phyloP scores from a whole-genome alignment of 2,329 filamentous ascomycete species.

The Alternaria conjuncta region DNA sequence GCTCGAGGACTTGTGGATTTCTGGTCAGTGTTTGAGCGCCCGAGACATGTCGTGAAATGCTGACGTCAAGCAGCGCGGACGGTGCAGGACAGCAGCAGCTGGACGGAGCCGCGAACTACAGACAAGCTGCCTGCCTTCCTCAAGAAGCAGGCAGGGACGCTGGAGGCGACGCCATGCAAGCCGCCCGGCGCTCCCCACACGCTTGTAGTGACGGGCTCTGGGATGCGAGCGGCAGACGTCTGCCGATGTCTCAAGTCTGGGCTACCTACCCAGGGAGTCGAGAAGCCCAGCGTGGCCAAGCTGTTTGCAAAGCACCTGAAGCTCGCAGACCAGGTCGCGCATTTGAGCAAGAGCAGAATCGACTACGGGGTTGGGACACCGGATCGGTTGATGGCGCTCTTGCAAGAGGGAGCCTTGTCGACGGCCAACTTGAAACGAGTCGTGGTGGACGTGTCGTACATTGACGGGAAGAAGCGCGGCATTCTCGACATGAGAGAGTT shows the following conservation, averaged over 20 bases:
- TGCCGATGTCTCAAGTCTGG: slow-evolving; percentile 76
- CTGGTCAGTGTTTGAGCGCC: slow-evolving; percentile 59
- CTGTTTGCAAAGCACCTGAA: slow-evolving; percentile 99
- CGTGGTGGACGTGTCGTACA: slow-evolving; percentile 88
- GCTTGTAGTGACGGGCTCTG: slow-evolving; percentile 83
- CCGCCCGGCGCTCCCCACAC: slow-evolving; percentile 73
- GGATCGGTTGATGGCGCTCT: slow-evolving; percentile 77
- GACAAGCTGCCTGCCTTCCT: slow-evolving; percentile 81
- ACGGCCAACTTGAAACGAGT: slow-evolving; percentile 76
- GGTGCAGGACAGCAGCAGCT: slow-evolving; percentile 81
- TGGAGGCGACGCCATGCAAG: slow-evolving; percentile 69
- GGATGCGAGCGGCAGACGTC: slow-evolving; percentile 84
- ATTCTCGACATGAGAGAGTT: slow-evolving; percentile 96
- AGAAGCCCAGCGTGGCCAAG: slow-evolving; percentile 81
- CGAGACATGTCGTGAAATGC: background rate
- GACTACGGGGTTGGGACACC: slow-evolving; percentile 93
- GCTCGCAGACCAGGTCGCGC: slow-evolving; percentile 80
- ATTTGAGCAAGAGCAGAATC: slow-evolving; percentile 72
- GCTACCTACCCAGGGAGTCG: slow-evolving; percentile 51
- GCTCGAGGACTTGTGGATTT: slow-evolving; percentile 79
- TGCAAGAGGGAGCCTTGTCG: slow-evolving; percentile 79
- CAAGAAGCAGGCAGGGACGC: slow-evolving; percentile 66
- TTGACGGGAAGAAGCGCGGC: slow-evolving; percentile 92
- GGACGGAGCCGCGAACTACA: slow-evolving; percentile 68
- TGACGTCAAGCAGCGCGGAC: slow-evolving; percentile 63